These are phyloP conservation scores for Arachnomyces sp. DNA, from an alignment of 2,329 filamentous ascomycete genomes.

Conservation along the genomic window DNA sequence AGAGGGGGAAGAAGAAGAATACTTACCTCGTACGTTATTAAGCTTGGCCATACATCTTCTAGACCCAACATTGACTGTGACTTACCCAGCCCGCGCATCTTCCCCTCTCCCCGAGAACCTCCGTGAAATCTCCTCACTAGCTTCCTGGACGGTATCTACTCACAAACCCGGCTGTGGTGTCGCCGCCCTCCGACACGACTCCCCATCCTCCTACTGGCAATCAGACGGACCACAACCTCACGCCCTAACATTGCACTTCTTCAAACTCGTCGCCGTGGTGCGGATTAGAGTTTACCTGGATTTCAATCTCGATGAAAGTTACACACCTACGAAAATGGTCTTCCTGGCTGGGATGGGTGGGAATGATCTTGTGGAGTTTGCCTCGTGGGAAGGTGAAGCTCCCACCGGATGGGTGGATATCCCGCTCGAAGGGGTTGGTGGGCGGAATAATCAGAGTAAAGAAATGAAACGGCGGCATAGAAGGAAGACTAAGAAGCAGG, in stretches of 20 bases:
- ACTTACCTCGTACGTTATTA: constrained; percentile 27
- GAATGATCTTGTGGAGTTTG: constrained; percentile 85
- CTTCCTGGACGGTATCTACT: constrained; percentile 58
- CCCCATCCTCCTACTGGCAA: constrained; percentile 54
- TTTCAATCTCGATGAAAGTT: constrained; percentile 87
- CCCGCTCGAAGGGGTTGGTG: constrained; percentile 55
- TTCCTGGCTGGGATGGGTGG: constrained; percentile 85
- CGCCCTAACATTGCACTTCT: constrained; percentile 55
- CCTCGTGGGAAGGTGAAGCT: constrained; percentile 65
- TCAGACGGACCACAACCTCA: constrained; percentile 59
- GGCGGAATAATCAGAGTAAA: constrained; percentile 25
- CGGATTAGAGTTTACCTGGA: constrained; percentile 58
- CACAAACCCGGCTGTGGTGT: constrained; percentile 56
- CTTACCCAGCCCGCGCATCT: constrained; percentile 15
- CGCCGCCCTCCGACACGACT: constrained; percentile 50
- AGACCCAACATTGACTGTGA: too few species aligned
- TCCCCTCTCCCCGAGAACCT: constrained; percentile 36
- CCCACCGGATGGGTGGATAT: constrained; percentile 90
- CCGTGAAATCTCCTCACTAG: constrained; percentile 56
- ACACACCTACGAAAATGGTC: constrained; percentile 87
- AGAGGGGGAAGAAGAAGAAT: constrained; percentile 16
- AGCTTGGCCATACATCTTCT: constrained; percentile 23
- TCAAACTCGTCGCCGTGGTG: constrained; percentile 45
- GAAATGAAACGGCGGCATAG: constrained; percentile 24
- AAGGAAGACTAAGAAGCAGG: constrained; percentile 14